A percentile compares a stretch with the other conserved stretches of the same genome.
These are phyloP conservation scores for Kandelia obovata DNA, from an alignment of 345 rosid genomes.

Conservation along the genomic window DNA sequence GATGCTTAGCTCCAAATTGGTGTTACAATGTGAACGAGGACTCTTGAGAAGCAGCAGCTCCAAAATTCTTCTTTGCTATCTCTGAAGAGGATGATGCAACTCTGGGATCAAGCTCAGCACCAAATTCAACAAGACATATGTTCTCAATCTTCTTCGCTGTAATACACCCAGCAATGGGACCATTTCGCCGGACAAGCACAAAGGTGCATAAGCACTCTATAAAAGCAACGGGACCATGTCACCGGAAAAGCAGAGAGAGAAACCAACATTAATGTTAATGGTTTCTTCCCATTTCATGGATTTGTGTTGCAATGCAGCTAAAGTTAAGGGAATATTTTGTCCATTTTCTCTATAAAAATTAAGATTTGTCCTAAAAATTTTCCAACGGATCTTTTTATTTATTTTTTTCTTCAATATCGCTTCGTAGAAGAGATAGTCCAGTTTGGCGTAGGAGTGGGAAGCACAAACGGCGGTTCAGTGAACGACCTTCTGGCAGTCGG, in stretches of 20 bases:
- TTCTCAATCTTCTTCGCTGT: conserved; percentile 28
- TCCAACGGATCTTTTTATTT: too few relatives aligned
- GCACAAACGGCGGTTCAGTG: conserved; percentile 26
- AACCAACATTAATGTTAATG: too few relatives aligned
- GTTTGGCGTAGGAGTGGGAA: conserved; percentile 21
- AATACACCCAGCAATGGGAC: conserved; percentile 24
- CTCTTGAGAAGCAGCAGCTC: neutral
- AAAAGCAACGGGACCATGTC: conserved; percentile 36
- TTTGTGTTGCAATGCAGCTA: too few relatives aligned
- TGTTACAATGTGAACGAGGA: neutral
- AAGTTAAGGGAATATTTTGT: too few relatives aligned
- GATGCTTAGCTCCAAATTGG: conserved; percentile 15
- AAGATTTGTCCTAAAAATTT: too few relatives aligned
- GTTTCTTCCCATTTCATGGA: too few relatives aligned
- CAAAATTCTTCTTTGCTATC: conserved; percentile 18
- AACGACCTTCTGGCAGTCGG: conserved; percentile 28
- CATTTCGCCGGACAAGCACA: conserved; percentile 38
- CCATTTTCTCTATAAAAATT: too few relatives aligned
- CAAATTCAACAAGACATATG: conserved; percentile 34
- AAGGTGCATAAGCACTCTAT: conserved; percentile 39
- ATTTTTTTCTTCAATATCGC: too few relatives aligned
- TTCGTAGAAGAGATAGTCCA: conserved; percentile 26
- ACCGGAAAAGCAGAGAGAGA: conserved; percentile 14
- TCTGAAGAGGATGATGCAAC: conserved; percentile 18
- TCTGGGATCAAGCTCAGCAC: conserved; percentile 5